Evolutionary conservation across 768 basidiomycete genomes (phyloP).

Genomic region (Phaeotremella fagi): DNA sequence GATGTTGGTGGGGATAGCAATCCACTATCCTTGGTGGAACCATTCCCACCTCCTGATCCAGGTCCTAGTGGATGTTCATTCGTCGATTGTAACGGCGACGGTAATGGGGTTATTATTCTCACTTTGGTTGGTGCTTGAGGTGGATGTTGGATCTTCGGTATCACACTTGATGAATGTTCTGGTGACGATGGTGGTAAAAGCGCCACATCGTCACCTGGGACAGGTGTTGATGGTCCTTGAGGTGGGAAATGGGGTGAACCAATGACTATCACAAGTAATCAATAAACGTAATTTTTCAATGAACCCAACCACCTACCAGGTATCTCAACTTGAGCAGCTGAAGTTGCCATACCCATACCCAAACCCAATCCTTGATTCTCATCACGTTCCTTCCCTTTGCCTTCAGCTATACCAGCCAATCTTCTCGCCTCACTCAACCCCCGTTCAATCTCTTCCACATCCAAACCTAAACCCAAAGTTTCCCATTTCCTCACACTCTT

Average conservation of each 20-base stretch:
- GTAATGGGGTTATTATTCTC: slow-evolving; percentile 32
- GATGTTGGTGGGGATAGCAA: slow-evolving; percentile 41
- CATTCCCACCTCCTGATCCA: too few species aligned
- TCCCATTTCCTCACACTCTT: slow-evolving; percentile 81
- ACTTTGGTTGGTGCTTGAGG: slow-evolving; percentile 12
- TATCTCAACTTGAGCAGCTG: slow-evolving; percentile 42
- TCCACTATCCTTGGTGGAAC: too few species aligned
- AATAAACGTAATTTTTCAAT: not conserved
- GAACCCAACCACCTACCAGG: slow-evolving; percentile 33
- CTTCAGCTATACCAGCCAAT: slow-evolving; percentile 25
- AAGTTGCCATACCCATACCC: slow-evolving; percentile 36
- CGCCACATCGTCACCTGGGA: slow-evolving; percentile 33
- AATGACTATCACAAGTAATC: not conserved
- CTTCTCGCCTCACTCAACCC: slow-evolving; percentile 37
- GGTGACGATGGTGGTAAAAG: slow-evolving; percentile 43
- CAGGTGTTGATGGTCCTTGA: slow-evolving; percentile 30
- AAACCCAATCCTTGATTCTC: slow-evolving; percentile 28
- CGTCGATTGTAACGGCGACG: slow-evolving; percentile 22
- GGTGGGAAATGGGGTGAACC: slow-evolving; percentile 33
- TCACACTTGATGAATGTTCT: slow-evolving; percentile 15
- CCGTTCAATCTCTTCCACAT: slow-evolving; percentile 47
- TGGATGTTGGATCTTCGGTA: slow-evolving; percentile 19
- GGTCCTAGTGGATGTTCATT: slow-evolving; percentile 30
- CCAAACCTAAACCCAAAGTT: slow-evolving; percentile 66
- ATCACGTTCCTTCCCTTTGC: slow-evolving; percentile 21